Evolutionary conservation across 306 rosid genomes (phyloP), one percentile per base, ranked within the genome.

Genomic region (Echinosophora koreensis): DNA sequence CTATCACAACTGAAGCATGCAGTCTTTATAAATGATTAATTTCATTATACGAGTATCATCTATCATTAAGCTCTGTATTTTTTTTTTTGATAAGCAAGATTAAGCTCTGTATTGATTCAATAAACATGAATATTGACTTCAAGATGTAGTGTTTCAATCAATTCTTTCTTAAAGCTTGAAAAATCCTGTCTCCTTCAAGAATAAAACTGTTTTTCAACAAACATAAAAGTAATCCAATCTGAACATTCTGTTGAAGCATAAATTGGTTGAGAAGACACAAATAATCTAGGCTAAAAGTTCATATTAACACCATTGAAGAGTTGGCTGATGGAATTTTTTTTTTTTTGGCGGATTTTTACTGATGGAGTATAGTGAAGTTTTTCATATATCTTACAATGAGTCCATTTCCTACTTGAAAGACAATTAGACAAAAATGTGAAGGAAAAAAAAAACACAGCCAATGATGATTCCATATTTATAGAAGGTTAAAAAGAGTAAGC

Each of bases 1-100:
- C 16, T 15, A 81, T 57, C 75, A 80, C 22, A 66, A 57, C 61
- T 37, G 37, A 76, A 77, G 18, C 58, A 77, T 9, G 74, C 34
- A 44, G 18, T 32, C 59, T 30, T 32, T 22, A 22, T 65, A 64
- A 30, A 47, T 35, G 18, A 14, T 9, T 56, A 35, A 35, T 14
- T 65, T 66, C 16, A 27, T 50, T 58, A 15, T 3, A 32, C 16
- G 34, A n/a, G 34, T 69, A 37, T 34, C n/a, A 15, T 15, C 46
- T 8, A 32, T 34, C 44, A 34, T 30, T 16, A 68, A 55, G 51
- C 32, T 55, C 39, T 17, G 6, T 34, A 22, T 52, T 76, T n/a
- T n/a, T n/a, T n/a, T n/a, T n/a, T n/a, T n/a, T n/a, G n/a, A n/a
- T n/a, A n/a, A n/a, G n/a, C n/a, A n/a, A n/a, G n/a, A 34, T 30